phyloP scores from a whole-genome alignment of 2,329 filamentous ascomycete species.

The Balansia obtecta region DNA sequence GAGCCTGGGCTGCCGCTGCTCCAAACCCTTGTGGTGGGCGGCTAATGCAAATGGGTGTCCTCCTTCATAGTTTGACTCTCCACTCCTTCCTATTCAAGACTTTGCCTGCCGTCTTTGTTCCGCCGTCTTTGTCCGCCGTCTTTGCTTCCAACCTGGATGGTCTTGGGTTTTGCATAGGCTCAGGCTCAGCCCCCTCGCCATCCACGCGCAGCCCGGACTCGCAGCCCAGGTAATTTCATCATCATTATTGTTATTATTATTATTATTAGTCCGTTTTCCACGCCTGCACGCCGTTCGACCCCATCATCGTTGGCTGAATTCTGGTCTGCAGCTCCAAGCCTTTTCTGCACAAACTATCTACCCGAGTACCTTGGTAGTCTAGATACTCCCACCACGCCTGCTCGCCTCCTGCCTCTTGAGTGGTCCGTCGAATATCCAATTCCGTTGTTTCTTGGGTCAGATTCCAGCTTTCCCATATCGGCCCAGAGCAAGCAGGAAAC shows the following conservation, averaged over 20 bases:
- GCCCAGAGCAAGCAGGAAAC: neutral
- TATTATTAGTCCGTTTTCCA: neutral
- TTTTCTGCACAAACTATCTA: neutral
- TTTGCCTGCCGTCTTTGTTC: neutral
- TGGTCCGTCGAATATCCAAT: neutral
- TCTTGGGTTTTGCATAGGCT: neutral
- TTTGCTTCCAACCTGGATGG: neutral
- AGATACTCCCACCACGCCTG: neutral
- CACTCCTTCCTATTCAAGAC: slow-evolving; percentile 1
- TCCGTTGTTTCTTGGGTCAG: neutral
- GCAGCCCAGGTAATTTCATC: neutral
- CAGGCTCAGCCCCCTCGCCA: neutral
- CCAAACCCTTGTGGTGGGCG: neutral
- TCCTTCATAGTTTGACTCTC: neutral
- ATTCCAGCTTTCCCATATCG: neutral
- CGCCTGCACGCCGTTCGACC: slow-evolving; percentile 1
- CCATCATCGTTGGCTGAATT: slow-evolving; percentile 1
- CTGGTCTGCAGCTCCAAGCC: neutral
- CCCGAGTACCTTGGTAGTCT: too few relatives aligned
- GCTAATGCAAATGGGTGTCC: neutral
- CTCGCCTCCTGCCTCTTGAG: neutral
- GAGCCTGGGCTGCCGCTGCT: neutral
- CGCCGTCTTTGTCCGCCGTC: neutral
- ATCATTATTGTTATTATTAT: too few relatives aligned
- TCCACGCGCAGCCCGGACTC: neutral